A percentile compares a stretch with the other conserved stretches of the same genome.
These are phyloP conservation scores for Cardamine resedifolia DNA, from an alignment of 345 rosid species.

Conservation along the genomic window DNA sequence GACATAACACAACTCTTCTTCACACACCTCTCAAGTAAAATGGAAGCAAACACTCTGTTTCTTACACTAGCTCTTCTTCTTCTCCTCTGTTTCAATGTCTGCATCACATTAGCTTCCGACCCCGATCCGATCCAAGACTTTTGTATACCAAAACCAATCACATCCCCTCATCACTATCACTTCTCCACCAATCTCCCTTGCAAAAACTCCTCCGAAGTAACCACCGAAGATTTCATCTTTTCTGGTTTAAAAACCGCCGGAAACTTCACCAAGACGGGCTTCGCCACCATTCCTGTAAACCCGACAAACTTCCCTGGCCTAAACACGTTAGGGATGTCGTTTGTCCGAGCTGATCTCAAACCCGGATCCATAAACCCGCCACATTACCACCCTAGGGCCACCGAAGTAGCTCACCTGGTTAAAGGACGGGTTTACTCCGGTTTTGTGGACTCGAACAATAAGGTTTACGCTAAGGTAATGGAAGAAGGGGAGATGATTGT, in stretches of 20 bases:
- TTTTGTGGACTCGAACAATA: conserved; percentile 64
- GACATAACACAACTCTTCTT: conserved; percentile 26
- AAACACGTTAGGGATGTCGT: conserved; percentile 66
- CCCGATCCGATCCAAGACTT: conserved; percentile 82
- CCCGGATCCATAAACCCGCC: conserved; percentile 69
- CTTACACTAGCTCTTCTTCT: conserved; percentile 13
- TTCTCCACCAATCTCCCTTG: conserved; percentile 40
- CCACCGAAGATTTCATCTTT: conserved; percentile 63
- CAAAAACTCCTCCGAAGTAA: conserved; percentile 64
- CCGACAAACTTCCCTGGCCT: conserved; percentile 67
- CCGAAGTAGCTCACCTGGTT: conserved; percentile 60
- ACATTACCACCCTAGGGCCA: conserved; percentile 81
- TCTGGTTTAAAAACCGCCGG: conserved; percentile 59
- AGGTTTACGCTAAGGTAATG: conserved; percentile 61
- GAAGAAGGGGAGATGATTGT: conserved; percentile 88
- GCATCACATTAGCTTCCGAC: conserved; percentile 54
- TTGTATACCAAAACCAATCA: conserved; percentile 46
- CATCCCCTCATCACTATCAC: conserved; percentile 27
- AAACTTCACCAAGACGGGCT: conserved; percentile 54
- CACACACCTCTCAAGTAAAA: conserved; percentile 27
- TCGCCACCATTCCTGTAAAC: conserved; percentile 57
- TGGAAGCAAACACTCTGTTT: conserved; percentile 19
- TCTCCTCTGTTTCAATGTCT: conserved; percentile 26
- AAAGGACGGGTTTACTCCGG: conserved; percentile 74
- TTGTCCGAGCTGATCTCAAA: conserved; percentile 73